Percentiles rank a stretch among this genome's conserved stretches.
phyloP scores from a whole-genome alignment of 2,329 filamentous ascomycete genomes.

The Aspergillus unguis region DNA sequence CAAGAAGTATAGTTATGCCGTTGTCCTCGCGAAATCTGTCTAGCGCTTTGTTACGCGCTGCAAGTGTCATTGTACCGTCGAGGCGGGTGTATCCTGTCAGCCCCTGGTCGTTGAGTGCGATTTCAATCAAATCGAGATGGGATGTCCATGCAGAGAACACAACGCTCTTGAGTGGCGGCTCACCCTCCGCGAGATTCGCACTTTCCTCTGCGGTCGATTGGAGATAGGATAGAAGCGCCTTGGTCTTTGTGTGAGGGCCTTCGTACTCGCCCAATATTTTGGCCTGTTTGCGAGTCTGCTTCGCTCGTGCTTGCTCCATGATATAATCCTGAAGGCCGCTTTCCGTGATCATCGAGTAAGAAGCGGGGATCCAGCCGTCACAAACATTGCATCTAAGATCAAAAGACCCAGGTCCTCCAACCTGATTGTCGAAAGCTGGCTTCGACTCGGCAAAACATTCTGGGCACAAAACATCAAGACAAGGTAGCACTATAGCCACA shows the following conservation, averaged over 20 bases:
- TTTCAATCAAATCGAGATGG: conserved; percentile 86
- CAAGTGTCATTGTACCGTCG: conserved; percentile 81
- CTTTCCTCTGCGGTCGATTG: conserved; percentile 60
- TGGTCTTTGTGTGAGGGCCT: conserved; percentile 90
- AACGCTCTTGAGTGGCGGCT: conserved; percentile 83
- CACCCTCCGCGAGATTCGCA: conserved; percentile 46
- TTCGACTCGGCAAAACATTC: conserved; percentile 65
- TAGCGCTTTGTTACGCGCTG: conserved; percentile 70
- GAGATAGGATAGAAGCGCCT: conserved; percentile 73
- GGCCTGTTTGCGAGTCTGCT: conserved; percentile 51
- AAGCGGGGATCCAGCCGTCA: conserved; percentile 58
- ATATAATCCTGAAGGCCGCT: conserved; percentile 50
- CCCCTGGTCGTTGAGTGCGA: conserved; percentile 62
- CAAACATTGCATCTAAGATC: conserved; percentile 66
- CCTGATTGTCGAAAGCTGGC: conserved; percentile 47
- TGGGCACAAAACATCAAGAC: conserved; percentile 80
- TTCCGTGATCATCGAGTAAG: conserved; percentile 66
- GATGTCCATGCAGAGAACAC: conserved; percentile 96
- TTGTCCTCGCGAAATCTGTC: conserved; percentile 71
- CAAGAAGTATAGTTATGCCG: conserved; percentile 73
- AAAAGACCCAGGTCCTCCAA: conserved; percentile 41
- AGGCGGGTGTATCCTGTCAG: conserved; percentile 69
- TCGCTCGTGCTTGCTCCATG: conserved; percentile 57
- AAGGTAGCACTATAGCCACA: conserved; percentile 74
- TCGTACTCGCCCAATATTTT: conserved; percentile 67